Conservation (phyloP, 176 grass and related monocot species). For the Urochloa ruziziensis region DNA sequence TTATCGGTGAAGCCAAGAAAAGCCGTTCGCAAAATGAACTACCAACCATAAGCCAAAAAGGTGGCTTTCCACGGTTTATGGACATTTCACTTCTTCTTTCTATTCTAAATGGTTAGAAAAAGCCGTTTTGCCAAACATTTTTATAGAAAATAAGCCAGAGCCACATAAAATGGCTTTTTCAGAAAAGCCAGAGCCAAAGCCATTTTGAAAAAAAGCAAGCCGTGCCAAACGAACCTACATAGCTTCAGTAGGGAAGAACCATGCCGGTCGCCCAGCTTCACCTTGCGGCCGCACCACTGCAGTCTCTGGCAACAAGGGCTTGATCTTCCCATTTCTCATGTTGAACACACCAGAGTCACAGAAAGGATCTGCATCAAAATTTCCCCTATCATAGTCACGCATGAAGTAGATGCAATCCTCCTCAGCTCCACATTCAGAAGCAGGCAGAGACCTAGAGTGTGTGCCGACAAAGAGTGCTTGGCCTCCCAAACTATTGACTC, state of each 20-base stretch:
- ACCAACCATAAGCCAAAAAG: too few relatives aligned
- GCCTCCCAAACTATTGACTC: neutral
- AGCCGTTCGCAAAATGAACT: too few relatives aligned
- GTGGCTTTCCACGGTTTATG: too few relatives aligned
- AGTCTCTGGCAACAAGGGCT: neutral
- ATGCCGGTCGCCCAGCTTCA: neutral
- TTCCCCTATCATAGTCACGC: neutral
- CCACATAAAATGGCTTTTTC: too few relatives aligned
- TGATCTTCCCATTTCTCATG: neutral
- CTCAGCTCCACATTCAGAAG: neutral
- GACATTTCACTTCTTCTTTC: too few relatives aligned
- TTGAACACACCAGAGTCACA: conserved; percentile 1
- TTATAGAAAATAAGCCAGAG: too few relatives aligned
- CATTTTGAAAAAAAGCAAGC: too few relatives aligned
- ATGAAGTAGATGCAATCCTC: neutral
- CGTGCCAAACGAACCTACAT: too few relatives aligned
- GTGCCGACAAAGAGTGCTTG: neutral
- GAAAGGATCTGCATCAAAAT: neutral
- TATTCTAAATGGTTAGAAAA: too few relatives aligned
- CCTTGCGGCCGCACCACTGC: neutral
- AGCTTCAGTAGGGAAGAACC: neutral
- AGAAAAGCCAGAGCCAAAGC: too few relatives aligned
- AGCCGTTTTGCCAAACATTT: too few relatives aligned
- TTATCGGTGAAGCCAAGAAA: too few relatives aligned
- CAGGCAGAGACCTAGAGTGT: neutral